phyloP scores from a whole-genome alignment of 106 monocot genomes.

The Apostasia ramifera region DNA sequence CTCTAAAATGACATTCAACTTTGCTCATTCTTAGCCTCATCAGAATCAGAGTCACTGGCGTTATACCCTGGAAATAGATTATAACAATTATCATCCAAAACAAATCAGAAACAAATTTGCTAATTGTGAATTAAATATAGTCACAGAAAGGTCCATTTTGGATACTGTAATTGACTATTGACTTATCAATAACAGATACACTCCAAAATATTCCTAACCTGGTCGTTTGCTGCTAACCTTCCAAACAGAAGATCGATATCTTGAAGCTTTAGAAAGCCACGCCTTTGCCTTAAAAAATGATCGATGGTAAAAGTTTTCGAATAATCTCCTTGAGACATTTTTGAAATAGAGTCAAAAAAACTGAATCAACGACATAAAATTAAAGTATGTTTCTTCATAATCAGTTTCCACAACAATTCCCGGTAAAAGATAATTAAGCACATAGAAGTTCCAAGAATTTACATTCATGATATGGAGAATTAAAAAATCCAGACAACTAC shows the following conservation, averaged over 20 bases:
- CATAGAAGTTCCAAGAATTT: no score
- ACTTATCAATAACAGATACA: conserved; percentile 1
- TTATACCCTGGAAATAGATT: conserved; percentile 31
- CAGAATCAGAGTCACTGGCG: conserved; percentile 71
- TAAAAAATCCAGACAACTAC: no score
- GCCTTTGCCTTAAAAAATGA: conserved; percentile 36
- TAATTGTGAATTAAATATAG: not conserved
- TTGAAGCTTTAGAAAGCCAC: conserved; percentile 77
- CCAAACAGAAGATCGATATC: conserved; percentile 55
- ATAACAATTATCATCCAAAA: not conserved
- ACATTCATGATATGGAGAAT: no score
- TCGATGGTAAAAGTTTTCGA: not conserved
- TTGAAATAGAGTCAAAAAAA: no score
- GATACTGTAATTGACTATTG: not conserved
- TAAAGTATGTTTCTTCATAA: no score
- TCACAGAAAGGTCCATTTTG: not conserved
- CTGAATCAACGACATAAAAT: no score
- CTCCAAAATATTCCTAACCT: conserved; percentile 27
- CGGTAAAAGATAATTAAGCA: no score
- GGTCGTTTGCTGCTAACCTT: conserved; percentile 74
- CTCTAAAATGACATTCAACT: conserved; percentile 7
- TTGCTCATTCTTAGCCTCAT: conserved; percentile 23
- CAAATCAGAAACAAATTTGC: not conserved
- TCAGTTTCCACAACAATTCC: no score
- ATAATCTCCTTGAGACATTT: no score